A percentile compares a stretch with the other conserved stretches of the same genome.
Conservation (phyloP, 2,329 filamentous ascomycete genomes). For the Chlorencoelia australis region DNA sequence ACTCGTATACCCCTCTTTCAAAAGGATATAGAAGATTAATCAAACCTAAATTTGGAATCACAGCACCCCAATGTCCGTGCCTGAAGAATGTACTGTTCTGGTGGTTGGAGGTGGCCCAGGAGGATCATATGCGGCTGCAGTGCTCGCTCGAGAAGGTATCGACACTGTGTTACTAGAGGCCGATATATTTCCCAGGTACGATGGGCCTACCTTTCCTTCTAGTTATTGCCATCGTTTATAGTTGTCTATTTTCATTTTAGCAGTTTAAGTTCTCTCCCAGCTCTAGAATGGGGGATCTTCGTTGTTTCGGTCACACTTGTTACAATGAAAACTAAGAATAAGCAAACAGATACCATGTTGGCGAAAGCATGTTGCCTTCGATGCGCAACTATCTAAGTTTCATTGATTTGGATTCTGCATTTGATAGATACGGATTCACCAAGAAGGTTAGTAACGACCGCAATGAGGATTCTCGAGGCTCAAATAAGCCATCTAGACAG, state of each 20-base stretch:
- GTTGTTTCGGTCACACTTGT: too few species aligned
- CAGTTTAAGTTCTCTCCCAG: too few species aligned
- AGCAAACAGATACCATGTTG: constrained; percentile 31
- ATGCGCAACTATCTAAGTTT: constrained; percentile 35
- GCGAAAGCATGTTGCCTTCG: constrained; percentile 30
- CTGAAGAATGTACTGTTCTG: constrained; percentile 24
- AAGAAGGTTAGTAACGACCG: constrained; percentile 26
- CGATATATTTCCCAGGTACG: constrained; percentile 33
- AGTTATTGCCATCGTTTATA: too few species aligned
- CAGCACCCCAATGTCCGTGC: background rate
- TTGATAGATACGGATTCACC: constrained; percentile 32
- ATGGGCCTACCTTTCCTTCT: background rate
- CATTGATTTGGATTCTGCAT: constrained; percentile 33
- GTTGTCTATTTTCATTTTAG: too few species aligned
- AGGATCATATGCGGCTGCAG: constrained; percentile 35
- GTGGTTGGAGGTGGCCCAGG: constrained; percentile 37
- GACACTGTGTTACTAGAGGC: constrained; percentile 35
- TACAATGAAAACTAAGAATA: too few species aligned
- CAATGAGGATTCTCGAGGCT: background rate
- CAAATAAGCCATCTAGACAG: background rate
- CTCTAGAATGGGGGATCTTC: too few species aligned
- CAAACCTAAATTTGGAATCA: too few species aligned
- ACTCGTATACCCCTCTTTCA: too few species aligned
- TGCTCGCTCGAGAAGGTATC: constrained; percentile 35
- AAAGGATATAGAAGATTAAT: too few species aligned